A percentile compares a stretch with the other conserved stretches of the same genome.
phyloP scores from a whole-genome alignment of 441 rosid genomes.

The Adansonia grandidieri region DNA sequence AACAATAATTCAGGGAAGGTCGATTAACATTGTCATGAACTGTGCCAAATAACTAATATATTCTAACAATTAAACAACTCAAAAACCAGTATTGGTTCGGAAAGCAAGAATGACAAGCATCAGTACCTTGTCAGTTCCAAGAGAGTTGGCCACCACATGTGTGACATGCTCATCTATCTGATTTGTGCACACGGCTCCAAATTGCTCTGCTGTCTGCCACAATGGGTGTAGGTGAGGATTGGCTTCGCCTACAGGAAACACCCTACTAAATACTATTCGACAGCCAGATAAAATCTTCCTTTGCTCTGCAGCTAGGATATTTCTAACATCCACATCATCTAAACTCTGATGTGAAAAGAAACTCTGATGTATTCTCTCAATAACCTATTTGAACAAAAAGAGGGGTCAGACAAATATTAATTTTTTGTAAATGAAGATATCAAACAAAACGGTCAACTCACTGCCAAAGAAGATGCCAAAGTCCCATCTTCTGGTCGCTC shows the following conservation, averaged over 20 bases:
- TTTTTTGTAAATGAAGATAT: background rate
- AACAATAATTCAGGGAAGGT: background rate
- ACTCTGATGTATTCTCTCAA: constrained; percentile 74
- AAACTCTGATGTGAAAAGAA: constrained; percentile 75
- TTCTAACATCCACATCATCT: constrained; percentile 88
- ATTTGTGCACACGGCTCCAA: constrained; percentile 92
- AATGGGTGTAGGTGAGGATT: constrained; percentile 90
- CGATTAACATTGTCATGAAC: background rate
- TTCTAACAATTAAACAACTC: background rate
- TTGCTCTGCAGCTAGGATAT: constrained; percentile 84
- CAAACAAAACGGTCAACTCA: constrained; percentile 46
- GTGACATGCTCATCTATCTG: constrained; percentile 92
- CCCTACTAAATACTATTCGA: constrained; percentile 87
- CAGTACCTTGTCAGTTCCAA: constrained; percentile 94
- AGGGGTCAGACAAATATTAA: constrained; percentile 18
- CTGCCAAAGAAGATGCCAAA: constrained; percentile 89
- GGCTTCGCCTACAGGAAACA: constrained; percentile 91
- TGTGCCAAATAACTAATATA: background rate
- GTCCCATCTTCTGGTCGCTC: constrained; percentile 98
- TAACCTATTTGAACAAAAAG: constrained; percentile 61
- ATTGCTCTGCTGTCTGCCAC: constrained; percentile 98
- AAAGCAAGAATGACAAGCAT: constrained; percentile 10
- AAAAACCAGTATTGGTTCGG: background rate
- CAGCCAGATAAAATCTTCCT: constrained; percentile 86
- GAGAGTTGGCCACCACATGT: constrained; percentile 94